Base-by-base conservation (phyloP, 805 yeast species). In the Candida gorgasii region DNA sequence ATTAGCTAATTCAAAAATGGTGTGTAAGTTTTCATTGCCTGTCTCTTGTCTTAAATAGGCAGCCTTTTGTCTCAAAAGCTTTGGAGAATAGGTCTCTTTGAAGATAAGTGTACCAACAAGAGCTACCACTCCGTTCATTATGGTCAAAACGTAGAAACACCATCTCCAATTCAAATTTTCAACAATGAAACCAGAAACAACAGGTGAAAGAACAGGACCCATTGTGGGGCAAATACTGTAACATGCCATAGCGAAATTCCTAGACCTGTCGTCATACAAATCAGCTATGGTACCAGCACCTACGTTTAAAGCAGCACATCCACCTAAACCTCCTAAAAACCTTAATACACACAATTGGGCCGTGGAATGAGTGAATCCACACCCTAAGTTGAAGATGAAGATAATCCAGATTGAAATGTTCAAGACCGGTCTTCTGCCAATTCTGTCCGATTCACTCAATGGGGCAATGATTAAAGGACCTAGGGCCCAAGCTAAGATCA, bases 391-490 rank as follows among this genome's bases (percentile, higher is more conserved):
- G 50, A 68, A 67, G 19, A 54, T 44, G 26, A 63, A 56, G 2
- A 61, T 49, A 37, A 66, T 40, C 69, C 72, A 67, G 34, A 67
- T 59, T 2, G 69, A 57, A 7, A 55, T 35, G 36, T 63, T 64
- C 20, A 68, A 49, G 4, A 68, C 60, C 2, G 61, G 49, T 44
- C 59, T 61, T 33, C 73, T 50, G 1, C 73, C 73, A 22, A 65
- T 53, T n/a, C 49, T 48, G 38, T 65, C 69, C 26, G 56, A 58
- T 47, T 67, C 72, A 37, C 68, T 61, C 24, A 68, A 51, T 3
- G 73, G 73, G 2, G 73, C 68, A 33, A 68, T 61, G 13, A 67
- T 30, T 26, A 67, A 53, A 1, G 73, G 73, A 2, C 72, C 72
- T 8, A 67, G 28, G 2, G 72, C 72, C 67, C 69, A 68, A 3